Evolutionary conservation across 148 eudicot species (phyloP).

Genomic region (Polygonum aviculare): DNA sequence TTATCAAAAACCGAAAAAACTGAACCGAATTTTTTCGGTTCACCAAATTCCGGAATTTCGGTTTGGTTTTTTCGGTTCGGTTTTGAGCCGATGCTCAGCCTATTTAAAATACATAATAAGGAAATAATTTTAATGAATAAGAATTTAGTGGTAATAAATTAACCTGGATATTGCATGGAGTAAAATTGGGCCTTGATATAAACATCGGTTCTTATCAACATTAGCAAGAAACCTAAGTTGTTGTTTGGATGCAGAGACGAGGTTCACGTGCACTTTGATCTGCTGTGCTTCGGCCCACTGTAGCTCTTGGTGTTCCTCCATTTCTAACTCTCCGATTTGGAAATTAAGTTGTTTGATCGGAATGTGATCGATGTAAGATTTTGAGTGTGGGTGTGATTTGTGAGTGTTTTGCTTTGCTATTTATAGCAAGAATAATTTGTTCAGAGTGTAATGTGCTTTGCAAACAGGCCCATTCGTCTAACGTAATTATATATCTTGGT

Average conservation of each 20-base stretch:
- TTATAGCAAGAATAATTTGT: neutral
- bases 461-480: neutral
- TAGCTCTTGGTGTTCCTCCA: slow-evolving; percentile 36
- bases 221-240: slow-evolving; percentile 60
- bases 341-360: neutral
- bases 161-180: slow-evolving; percentile 55
- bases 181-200: slow-evolving; percentile 44
- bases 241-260: slow-evolving; percentile 51
- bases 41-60: too few relatives aligned
- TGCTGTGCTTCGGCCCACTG: slow-evolving; percentile 70
- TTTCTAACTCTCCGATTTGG: neutral
- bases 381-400: neutral
- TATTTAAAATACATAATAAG: too few relatives aligned
- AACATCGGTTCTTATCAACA: slow-evolving; percentile 55
- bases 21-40: too few relatives aligned
- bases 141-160: too few relatives aligned
- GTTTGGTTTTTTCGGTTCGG: too few relatives aligned
- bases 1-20: too few relatives aligned
- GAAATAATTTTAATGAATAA: too few relatives aligned
- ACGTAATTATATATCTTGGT: neutral
- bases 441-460: neutral
- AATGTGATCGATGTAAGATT: neutral
- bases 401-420: slow-evolving; percentile 1
- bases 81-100: too few relatives aligned
- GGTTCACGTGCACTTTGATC: slow-evolving; percentile 38